Evolutionary conservation across 768 basidiomycete genomes (phyloP), one percentile per base, ranked within the genome.

Genomic region (Lactarius hengduanensis): DNA sequence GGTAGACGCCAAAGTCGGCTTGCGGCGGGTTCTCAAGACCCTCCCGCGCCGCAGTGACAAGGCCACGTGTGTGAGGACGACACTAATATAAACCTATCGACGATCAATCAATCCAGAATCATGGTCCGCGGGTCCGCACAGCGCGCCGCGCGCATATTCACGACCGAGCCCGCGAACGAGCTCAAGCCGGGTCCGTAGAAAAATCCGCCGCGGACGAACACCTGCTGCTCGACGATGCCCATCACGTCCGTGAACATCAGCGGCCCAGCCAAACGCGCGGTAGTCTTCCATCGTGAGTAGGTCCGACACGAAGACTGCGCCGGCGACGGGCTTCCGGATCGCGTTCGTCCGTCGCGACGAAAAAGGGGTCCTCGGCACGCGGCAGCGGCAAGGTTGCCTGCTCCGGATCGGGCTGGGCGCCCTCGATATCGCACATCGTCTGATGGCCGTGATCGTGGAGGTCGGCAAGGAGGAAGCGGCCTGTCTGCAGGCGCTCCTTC

Each of bases 301-400:
- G 66, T 83, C 80, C 16, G 73, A 45, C 65, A 82, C 71, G 62
- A 83, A 64, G 11, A 83, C 55, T 1, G 75, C 82, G n/a, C 79
- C 79, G 30, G 76, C 72, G 4, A 72, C 69, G 28, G 73, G 73
- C 75, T 0, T 69, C 69, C 0, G 75, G 72, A 63, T 75, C 70
- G 40, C 81, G 80, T 66, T 82, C 82, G 63, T 82, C 81, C 20
- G 77, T 79, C n/a, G 77, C 77, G 10, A 79, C 72, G 60, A 75
- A 78, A 54, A 70, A 79, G 50, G 47, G 28, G 57, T 69, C 68
- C 22, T 59, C 65, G 4, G 70, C 36, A 1, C 34, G 62, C 9
- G 70, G 70, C 2, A 57, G 62, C 13, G 8, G 7, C 20, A 62
- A 13, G 34, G 32, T 47, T 11, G 63, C 2, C 53, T 66, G 68